These are phyloP conservation scores for Carex arenaria DNA, from an alignment of 202 grass and related monocot species.

Conservation along the genomic window DNA sequence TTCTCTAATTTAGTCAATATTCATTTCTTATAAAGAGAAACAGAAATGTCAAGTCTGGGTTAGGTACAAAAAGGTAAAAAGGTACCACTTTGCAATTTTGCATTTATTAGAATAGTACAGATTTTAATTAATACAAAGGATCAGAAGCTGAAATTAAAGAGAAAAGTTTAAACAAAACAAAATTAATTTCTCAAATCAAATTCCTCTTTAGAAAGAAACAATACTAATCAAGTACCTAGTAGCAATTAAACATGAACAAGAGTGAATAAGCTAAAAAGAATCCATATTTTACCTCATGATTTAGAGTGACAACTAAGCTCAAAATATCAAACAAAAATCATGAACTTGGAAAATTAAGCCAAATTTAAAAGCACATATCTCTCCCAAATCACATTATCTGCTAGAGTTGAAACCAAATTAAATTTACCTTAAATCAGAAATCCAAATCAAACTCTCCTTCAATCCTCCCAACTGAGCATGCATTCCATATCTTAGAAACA, in stretches of 20 bases:
- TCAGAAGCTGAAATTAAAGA: too few species aligned
- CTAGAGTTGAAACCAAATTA: background rate
- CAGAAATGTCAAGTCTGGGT: background rate
- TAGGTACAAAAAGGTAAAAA: background rate
- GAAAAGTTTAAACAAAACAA: background rate
- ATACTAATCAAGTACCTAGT: background rate
- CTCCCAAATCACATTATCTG: background rate
- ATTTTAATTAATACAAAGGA: background rate
- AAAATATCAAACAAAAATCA: background rate
- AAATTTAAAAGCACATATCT: background rate
- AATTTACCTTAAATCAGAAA: slow-evolving; percentile 21
- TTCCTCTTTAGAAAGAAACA: background rate
- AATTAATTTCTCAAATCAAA: background rate
- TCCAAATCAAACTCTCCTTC: background rate
- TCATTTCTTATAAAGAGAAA: background rate
- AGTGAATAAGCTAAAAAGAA: background rate
- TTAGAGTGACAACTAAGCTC: background rate
- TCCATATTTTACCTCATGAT: background rate
- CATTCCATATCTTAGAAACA: background rate
- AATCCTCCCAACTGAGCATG: slow-evolving; percentile 6
- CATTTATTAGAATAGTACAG: background rate
- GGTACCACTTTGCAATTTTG: background rate
- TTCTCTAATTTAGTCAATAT: background rate
- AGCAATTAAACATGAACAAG: background rate
- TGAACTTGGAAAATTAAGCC: background rate